A percentile compares a stretch with the other conserved stretches of the same genome.
Conservation (phyloP, 2,329 filamentous ascomycete genomes). For the Ophiocordyceps camponoti-floridani region DNA sequence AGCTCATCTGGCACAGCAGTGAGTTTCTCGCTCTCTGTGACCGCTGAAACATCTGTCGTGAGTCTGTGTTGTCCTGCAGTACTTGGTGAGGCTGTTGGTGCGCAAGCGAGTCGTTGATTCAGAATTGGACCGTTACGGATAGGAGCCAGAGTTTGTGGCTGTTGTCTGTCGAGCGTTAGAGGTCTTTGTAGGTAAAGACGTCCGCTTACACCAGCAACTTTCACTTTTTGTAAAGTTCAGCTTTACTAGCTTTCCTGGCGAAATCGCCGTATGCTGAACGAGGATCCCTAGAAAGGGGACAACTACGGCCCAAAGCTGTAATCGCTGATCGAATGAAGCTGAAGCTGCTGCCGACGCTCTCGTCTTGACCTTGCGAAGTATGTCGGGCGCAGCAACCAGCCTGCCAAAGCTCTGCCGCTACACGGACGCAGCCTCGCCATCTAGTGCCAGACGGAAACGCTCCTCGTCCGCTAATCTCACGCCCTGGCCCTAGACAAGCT, state of each 20-base stretch:
- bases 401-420: background rate
- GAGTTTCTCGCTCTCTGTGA: conserved; percentile 10
- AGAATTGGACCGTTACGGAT: no score
- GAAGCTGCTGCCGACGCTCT: background rate
- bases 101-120: no score
- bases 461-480: no score
- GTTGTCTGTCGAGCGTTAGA: no score
- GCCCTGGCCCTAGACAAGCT: background rate
- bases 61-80: background rate
- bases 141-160: no score
- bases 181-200: no score
- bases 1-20: conserved; percentile 8
- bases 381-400: background rate
- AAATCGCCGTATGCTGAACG: no score
- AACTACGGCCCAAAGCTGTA: no score
- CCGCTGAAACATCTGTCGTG: conserved; percentile 12
- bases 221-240: background rate
- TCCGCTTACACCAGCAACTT: background rate
- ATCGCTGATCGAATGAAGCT: background rate
- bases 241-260: no score
- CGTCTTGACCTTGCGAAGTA: background rate
- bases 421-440: background rate
- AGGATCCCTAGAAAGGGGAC: no score
- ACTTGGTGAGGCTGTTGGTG: background rate
- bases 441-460: background rate